Evolutionary conservation across 2,329 filamentous ascomycete species (phyloP), one percentile per base, ranked within the genome.

Genomic region (Sclerotinia trifoliorum): DNA sequence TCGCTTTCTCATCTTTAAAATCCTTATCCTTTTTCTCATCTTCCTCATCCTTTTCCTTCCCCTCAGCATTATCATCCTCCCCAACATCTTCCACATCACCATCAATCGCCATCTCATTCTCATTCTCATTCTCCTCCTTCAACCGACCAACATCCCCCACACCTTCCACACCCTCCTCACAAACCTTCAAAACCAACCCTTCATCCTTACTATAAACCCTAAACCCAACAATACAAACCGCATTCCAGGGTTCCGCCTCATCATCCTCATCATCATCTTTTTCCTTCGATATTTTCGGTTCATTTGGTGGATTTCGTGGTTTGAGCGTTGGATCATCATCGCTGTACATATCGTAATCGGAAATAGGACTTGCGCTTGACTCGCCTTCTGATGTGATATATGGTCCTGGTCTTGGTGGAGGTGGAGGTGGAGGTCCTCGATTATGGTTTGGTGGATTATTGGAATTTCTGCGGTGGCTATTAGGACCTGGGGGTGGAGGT

Each of bases 351-450:
- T 83, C 81, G 81, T 83, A 88, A 70, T 88, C 86, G 48, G 83
- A 81, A 2, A 88, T 80, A 0, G 86, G 86, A 8, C 84, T 86
- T 56, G 87, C 86, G 0, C 85, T 88, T 0, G 85, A 86, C 66
- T 88, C 83, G 46, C 82, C 82, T 7, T 83, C 83, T 0, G 83
- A 84, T 24, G 66, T 70, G 24, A 73, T 68, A 48, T 73, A 72
- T 32, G 72, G 61, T 13, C 65, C 60, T 24, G 80, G 61, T 19
- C 65, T 57, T 24, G 80, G 68, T 29, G 29, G 29, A 29, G 29
- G 29, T 29, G 29, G 29, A 29, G 77, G 69, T 51, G 73, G 64
- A 49, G 42, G 26, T 54, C 42, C 58, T 5, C 42, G 64, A 39
- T 54, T n/a, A 5, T n/a, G 29, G 19, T 42, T 42, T 44, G 19